phyloP scores from a whole-genome alignment of 305 asterid species.

The Rubia tinctorum region DNA sequence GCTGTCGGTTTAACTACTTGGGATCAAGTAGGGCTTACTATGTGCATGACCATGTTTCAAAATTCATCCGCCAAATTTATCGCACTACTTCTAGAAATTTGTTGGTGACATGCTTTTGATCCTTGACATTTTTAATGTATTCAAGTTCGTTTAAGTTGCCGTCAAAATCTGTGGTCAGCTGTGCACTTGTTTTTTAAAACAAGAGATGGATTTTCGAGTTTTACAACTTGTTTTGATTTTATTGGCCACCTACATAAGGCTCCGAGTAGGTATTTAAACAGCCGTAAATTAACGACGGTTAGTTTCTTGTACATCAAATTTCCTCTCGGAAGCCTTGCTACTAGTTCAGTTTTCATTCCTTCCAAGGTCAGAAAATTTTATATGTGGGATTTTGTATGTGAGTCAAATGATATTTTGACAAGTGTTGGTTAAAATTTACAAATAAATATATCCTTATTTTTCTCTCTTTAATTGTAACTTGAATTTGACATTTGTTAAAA shows the following conservation, averaged over 20 bases:
- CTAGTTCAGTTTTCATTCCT: too few relatives aligned
- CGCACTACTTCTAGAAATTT: conserved; percentile 30
- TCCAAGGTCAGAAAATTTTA: too few relatives aligned
- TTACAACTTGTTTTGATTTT: background rate
- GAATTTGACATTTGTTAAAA: too few relatives aligned
- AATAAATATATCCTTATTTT: too few relatives aligned
- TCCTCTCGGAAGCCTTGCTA: too few relatives aligned
- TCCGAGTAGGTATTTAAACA: too few relatives aligned
- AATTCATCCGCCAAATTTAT: conserved; percentile 43
- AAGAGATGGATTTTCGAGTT: background rate
- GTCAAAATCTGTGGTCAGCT: conserved; percentile 44
- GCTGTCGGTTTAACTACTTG: conserved; percentile 33
- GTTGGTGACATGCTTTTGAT: conserved; percentile 56
- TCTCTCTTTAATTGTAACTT: too few relatives aligned
- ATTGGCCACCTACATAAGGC: conserved; percentile 13
- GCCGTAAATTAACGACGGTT: too few relatives aligned
- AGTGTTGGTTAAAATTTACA: too few relatives aligned
- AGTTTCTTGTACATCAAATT: too few relatives aligned
- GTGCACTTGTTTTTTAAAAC: background rate
- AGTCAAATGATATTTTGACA: too few relatives aligned
- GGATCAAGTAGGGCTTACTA: conserved; percentile 28
- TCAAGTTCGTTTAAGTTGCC: conserved; percentile 33
- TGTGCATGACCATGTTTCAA: conserved; percentile 57
- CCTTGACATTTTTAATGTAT: conserved; percentile 23
- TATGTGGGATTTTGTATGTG: too few relatives aligned